These are phyloP conservation scores for Pseudocercospora eumusae DNA, from an alignment of 2,329 filamentous ascomycete species.

Conservation along the genomic window DNA sequence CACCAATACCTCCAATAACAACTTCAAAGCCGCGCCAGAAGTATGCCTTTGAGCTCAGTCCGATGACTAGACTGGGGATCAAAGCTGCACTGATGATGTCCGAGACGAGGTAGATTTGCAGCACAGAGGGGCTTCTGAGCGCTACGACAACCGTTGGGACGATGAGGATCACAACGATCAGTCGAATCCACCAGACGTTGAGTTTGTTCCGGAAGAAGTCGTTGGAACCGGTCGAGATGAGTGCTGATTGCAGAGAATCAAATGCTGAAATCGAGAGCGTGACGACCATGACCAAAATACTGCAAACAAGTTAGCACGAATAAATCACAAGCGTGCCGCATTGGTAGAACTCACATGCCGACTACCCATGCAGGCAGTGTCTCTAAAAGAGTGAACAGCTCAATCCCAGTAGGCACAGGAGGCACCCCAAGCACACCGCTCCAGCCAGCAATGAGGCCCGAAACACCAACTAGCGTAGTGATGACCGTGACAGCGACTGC, in stretches of 20 bases:
- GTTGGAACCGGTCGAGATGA: slow-evolving; percentile 77
- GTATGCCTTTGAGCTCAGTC: slow-evolving; percentile 64
- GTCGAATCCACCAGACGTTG: slow-evolving; percentile 72
- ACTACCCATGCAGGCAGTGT: slow-evolving; percentile 78
- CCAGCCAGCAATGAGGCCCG: slow-evolving; percentile 77
- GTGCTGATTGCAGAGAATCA: slow-evolving; percentile 77
- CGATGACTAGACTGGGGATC: slow-evolving; percentile 74
- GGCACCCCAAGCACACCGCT: slow-evolving; percentile 68
- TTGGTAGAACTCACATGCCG: slow-evolving; percentile 53
- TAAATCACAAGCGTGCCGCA: background rate
- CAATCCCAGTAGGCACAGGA: slow-evolving; percentile 63
- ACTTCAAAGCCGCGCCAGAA: slow-evolving; percentile 82
- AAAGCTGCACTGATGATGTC: slow-evolving; percentile 76
- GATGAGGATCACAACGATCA: slow-evolving; percentile 69
- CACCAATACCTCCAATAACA: slow-evolving; percentile 73
- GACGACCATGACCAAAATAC: slow-evolving; percentile 72
- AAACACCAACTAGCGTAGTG: slow-evolving; percentile 69
- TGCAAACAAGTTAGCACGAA: background rate
- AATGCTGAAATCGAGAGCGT: slow-evolving; percentile 73
- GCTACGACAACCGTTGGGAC: slow-evolving; percentile 73
- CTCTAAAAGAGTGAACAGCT: slow-evolving; percentile 74
- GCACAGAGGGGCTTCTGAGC: slow-evolving; percentile 69
- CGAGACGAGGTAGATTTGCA: slow-evolving; percentile 81
- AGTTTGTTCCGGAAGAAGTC: slow-evolving; percentile 82
- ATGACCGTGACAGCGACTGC: slow-evolving; percentile 66